Base-by-base conservation (phyloP, 305 asterid species). In the Lippia alba region DNA sequence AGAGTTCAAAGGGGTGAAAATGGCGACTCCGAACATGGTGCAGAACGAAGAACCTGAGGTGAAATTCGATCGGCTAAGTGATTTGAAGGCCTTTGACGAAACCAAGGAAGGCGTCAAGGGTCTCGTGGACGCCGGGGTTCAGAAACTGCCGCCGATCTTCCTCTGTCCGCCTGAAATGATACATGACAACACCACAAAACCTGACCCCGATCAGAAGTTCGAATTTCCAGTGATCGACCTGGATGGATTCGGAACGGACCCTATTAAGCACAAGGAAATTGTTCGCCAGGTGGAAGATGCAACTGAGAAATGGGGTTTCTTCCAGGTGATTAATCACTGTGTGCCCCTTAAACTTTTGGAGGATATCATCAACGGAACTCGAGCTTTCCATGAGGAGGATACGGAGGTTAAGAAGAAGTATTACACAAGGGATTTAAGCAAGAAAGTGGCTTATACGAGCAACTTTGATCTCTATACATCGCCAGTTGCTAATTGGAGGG, bases 241-340 rank as follows among this genome's bases (percentile, higher is more conserved):
- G 9, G 80, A 56, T 33, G 83, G 76, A 8, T 34, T 78, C 0
- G 53, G 50, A 0, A 4, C 56, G 3, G 80, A 78, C 41, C 67
- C 79, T 9, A 58, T 10, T 0, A 66, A 51, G 45, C 80, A 66
- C 5, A 70, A 61, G 34, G 39, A 75, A 46, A 57, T 70, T 6
- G 39, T 82, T 12, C 65, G 71, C 3, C 44, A 53, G 64, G 36
- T 81, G 0, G 33, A 61, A 9, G 71, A 71, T 36, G 91, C 88
- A 61, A 72, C 77, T 0, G 68, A 54, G 59, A 46, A 24, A 3
- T 81, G 88, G 88, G 88, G 56, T 83, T 3, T 85, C 67, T 85
- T 85, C 57, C 84, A 83, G 66, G 83, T 85, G 71, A 51, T 85
- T 12, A 83, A 85, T 62, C 91, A 85, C 61, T 88, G 86, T 0